phyloP scores from a whole-genome alignment of 2,329 filamentous ascomycete species.

The Penicillium expansum region DNA sequence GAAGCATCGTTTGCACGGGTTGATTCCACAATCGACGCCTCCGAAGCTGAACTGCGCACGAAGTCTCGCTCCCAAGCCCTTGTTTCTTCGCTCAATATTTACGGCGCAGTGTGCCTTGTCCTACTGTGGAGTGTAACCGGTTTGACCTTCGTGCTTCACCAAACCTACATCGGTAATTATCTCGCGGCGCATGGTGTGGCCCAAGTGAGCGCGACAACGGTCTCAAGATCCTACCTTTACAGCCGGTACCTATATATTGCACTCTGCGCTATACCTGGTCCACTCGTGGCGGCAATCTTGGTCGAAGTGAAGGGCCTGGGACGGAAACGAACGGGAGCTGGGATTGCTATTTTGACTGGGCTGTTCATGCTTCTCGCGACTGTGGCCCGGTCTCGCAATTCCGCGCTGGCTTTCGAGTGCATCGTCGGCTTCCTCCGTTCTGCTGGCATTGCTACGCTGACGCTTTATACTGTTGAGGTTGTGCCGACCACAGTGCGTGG shows the following conservation, averaged over 20 bases:
- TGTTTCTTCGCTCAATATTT: not conserved
- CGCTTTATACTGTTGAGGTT: conserved; percentile 19
- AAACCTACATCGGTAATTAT: conserved; percentile 18
- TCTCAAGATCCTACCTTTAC: conserved; percentile 15
- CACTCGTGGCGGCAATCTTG: conserved; percentile 12
- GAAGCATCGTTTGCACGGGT: conserved; percentile 19
- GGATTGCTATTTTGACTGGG: conserved; percentile 16
- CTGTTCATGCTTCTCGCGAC: conserved; percentile 19
- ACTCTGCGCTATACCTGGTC: conserved; percentile 19
- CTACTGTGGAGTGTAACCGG: conserved; percentile 18
- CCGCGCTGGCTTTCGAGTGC: conserved; percentile 15
- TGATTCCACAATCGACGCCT: conserved; percentile 17
- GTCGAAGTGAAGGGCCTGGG: conserved; percentile 15
- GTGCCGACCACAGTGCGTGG: conserved; percentile 14
- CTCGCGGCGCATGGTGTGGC: conserved; percentile 7
- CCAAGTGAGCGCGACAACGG: conserved; percentile 10
- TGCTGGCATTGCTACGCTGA: conserved; percentile 14
- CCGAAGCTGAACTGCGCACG: conserved; percentile 3
- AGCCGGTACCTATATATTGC: conserved; percentile 16
- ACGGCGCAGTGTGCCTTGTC: conserved; percentile 6
- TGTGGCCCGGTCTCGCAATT: conserved; percentile 7
- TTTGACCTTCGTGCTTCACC: conserved; percentile 18
- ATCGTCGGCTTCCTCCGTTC: conserved; percentile 17
- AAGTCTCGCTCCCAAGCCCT: conserved; percentile 3
- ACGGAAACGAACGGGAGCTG: conserved; percentile 15